These are phyloP conservation scores for Lachnellula suecica DNA, from an alignment of 2,329 filamentous ascomycete species.

Conservation along the genomic window DNA sequence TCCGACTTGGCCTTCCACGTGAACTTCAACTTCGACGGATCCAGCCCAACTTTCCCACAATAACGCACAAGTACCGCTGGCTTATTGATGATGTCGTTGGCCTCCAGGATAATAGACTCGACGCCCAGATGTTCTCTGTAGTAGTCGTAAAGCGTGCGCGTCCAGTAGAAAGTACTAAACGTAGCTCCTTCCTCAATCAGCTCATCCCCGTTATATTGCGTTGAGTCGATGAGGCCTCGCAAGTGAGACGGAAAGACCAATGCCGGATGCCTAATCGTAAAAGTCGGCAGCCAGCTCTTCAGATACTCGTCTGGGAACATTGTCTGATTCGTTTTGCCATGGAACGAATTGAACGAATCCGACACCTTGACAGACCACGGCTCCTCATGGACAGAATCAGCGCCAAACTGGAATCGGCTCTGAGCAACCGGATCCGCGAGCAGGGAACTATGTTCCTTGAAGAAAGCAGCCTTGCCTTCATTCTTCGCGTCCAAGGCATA, in stretches of 20 bases:
- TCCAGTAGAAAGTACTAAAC: conserved; percentile 32
- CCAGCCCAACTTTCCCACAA: conserved; percentile 33
- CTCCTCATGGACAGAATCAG: background rate
- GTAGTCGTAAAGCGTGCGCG: conserved; percentile 36
- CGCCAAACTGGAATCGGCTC: conserved; percentile 15
- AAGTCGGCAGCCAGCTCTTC: conserved; percentile 33
- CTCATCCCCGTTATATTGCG: background rate
- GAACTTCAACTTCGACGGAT: conserved; percentile 31
- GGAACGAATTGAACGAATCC: background rate
- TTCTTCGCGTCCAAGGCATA: conserved; percentile 22
- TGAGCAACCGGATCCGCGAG: conserved; percentile 24
- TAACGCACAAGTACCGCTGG: conserved; percentile 29
- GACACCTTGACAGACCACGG: conserved; percentile 2
- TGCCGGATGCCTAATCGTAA: conserved; percentile 40
- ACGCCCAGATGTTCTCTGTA: conserved; percentile 26
- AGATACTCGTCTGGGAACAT: conserved; percentile 37
- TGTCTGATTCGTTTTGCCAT: conserved; percentile 23
- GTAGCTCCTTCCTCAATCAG: background rate
- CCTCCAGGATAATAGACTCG: conserved; percentile 36
- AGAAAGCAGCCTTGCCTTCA: conserved; percentile 31
- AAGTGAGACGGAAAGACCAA: conserved; percentile 37
- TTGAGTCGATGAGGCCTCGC: background rate
- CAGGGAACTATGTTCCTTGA: conserved; percentile 37
- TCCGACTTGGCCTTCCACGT: conserved; percentile 28
- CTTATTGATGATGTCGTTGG: conserved; percentile 38